Base-by-base conservation (phyloP, 2,329 filamentous ascomycete species). In the Beauveria medogensis region DNA sequence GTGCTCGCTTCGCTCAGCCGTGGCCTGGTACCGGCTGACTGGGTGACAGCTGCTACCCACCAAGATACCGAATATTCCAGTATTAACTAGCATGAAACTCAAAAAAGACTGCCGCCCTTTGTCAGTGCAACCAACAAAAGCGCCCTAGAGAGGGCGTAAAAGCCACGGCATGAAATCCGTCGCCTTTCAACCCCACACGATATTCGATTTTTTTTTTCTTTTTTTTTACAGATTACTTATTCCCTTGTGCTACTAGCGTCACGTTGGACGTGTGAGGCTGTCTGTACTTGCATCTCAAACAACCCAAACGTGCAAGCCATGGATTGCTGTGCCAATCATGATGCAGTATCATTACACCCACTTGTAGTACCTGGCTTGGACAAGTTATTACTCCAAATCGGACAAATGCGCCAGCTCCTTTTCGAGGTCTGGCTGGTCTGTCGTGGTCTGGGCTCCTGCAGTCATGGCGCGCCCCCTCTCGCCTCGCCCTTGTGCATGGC, bases 81-180 rank as follows among this genome's bases (percentile, higher is more conserved):
- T 59, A 26, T 6, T 6, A 5, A 26, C 24, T 26, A 52, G 48
- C n/a, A 24, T 28, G 12, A 59, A 59, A 59, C 57, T 59, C 57
- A 59, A 59, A 59, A 59, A 44, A 30, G 16, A 14, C 40, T 44
- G 48, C 48, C 40, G n/a, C 40, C 40, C 37, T 58, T 50, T 57
- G 55, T 26, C 22, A 24, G 44, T 58, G 37, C 46, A 28, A 14
- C 55, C 56, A 59, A 18, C 56, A 41, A 43, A 22, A 22, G 10
- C 37, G 46, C 47, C 55, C 26, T 20, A 57, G 16, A 50, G 26
- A 46, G 47, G 24, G 47, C 22, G 26, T 40, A 9, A 34, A 43
- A 43, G 37, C 47, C 55, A 59, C 34, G 16, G 54, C 43, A 20
- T 6, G 22, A 22, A 55, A 28, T 26, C 53, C 16, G 40, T 10